Evolutionary conservation across 495 filamentous ascomycete species (phyloP).

Genomic region (Hypoxylon subgilvum): DNA sequence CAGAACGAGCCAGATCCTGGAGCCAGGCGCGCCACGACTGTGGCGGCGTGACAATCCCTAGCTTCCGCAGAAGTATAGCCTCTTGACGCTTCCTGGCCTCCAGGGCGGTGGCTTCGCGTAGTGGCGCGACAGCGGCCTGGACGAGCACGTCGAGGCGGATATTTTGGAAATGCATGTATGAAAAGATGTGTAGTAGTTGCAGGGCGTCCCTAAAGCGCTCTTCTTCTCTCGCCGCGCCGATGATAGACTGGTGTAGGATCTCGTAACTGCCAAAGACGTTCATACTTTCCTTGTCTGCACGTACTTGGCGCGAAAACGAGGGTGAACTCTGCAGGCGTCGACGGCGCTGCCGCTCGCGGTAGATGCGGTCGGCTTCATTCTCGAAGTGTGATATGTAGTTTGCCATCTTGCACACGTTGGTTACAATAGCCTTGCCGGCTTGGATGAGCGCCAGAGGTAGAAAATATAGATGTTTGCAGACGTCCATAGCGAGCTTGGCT

Average conservation of each 20-base stretch:
- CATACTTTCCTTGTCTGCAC: conserved; percentile 34
- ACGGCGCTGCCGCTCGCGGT: conserved; percentile 23
- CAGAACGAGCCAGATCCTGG: background rate
- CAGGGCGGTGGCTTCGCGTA: conserved; percentile 5
- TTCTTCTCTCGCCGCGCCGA: conserved; percentile 12
- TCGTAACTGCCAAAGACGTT: conserved; percentile 44
- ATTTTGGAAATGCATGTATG: conserved; percentile 43
- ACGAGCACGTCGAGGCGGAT: conserved; percentile 44
- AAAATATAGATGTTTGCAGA: too few species aligned
- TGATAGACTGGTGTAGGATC: conserved; percentile 35
- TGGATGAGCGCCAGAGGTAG: conserved; percentile 44
- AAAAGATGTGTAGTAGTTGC: conserved; percentile 47
- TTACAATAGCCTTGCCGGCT: conserved; percentile 42
- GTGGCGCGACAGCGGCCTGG: conserved; percentile 20
- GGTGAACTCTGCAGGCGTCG: too few species aligned
- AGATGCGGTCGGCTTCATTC: conserved; percentile 35
- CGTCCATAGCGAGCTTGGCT: too few species aligned
- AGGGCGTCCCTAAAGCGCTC: conserved; percentile 41
- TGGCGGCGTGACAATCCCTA: background rate
- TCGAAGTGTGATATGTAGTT: conserved; percentile 38
- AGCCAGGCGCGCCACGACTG: background rate
- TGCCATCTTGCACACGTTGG: conserved; percentile 26
- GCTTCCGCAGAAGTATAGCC: background rate
- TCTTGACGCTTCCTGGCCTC: background rate
- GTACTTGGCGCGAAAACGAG: too few species aligned